phyloP scores from a whole-genome alignment of 495 filamentous ascomycete species.

The Stereocaulon alpinum region DNA sequence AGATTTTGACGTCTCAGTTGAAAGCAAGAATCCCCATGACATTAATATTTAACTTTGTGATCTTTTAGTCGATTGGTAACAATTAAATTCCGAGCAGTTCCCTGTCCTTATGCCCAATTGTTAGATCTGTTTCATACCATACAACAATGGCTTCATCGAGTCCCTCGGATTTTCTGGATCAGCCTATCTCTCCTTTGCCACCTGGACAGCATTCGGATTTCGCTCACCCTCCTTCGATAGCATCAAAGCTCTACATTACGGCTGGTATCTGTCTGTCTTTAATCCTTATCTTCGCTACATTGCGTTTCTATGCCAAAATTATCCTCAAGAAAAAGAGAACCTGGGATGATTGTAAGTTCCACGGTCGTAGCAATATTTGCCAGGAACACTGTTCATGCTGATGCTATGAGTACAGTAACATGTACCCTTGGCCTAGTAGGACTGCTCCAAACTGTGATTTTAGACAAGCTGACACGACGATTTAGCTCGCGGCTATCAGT shows the following conservation, averaged over 20 bases:
- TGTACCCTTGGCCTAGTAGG: constrained; percentile 5
- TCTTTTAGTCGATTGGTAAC: no score
- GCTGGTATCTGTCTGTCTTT: constrained; percentile 15
- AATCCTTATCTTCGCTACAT: constrained; percentile 12
- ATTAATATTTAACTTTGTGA: no score
- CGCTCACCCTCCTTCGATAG: constrained; percentile 8
- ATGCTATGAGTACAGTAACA: constrained; percentile 5
- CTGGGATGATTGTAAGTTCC: constrained; percentile 16
- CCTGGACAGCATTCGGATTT: constrained; percentile 8
- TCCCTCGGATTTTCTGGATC: neutral
- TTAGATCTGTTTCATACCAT: neutral
- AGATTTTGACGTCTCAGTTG: no score
- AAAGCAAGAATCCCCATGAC: no score
- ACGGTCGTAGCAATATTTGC: neutral
- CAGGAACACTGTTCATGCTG: neutral
- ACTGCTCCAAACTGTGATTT: neutral
- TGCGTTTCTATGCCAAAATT: constrained; percentile 13
- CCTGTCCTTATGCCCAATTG: neutral
- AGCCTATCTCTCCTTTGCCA: constrained; percentile 10
- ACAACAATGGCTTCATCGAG: neutral
- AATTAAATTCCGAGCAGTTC: no score
- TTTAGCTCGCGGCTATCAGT: neutral
- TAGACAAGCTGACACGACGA: neutral
- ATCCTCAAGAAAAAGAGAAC: constrained; percentile 12
- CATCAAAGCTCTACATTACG: constrained; percentile 3